Evolutionary conservation across 371 early-diverging fungal genomes (phyloP), one percentile per base, ranked within the genome.

Genomic region (Phascolomyces articulosus): DNA sequence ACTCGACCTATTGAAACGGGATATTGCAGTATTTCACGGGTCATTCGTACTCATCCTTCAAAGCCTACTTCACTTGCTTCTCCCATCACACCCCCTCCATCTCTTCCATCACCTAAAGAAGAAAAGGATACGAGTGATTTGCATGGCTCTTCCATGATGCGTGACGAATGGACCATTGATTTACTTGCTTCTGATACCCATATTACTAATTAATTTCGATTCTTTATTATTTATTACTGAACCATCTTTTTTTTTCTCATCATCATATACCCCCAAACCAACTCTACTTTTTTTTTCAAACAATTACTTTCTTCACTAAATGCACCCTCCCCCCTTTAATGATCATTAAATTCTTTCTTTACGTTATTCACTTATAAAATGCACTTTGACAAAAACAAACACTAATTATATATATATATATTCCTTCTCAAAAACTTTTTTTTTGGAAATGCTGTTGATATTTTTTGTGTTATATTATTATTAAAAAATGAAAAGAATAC

Each of bases 21-120:
- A 26, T 75, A 75, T 63, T 75, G 78, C 59, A 68, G 67, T n/a
- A 62, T 75, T 58, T 72, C 78, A 38, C 66, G 70, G 48, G 51
- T 66, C 11, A 69, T 26, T 47, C 63, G 60, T 10, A 40, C 29
- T 4, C 44, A n/a, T 44, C 44, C 44, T n/a, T n/a, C 44, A 44
- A 18, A 44, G 44, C 16, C 34, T 0, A 44, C n/a, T 4, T 0
- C n/a, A 18, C 6, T n/a, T 44, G 26, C 56, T 9, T 51, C 23
- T 4, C 29, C 40, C 11, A 28, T 38, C 9, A 56, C 54, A 13
- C 61, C 51, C 40, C 31, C 62, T 21, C 20, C 26, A 38, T 51
- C 40, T 29, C 58, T 28, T 9, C 40, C 38, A 31, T 58, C 57
- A 18, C 51, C 51, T n/a, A 51, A 51, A 51, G 51, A 51, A 51